Conservation (phyloP, 2,329 filamentous ascomycete species). For the Hypoxylon sp. region DNA sequence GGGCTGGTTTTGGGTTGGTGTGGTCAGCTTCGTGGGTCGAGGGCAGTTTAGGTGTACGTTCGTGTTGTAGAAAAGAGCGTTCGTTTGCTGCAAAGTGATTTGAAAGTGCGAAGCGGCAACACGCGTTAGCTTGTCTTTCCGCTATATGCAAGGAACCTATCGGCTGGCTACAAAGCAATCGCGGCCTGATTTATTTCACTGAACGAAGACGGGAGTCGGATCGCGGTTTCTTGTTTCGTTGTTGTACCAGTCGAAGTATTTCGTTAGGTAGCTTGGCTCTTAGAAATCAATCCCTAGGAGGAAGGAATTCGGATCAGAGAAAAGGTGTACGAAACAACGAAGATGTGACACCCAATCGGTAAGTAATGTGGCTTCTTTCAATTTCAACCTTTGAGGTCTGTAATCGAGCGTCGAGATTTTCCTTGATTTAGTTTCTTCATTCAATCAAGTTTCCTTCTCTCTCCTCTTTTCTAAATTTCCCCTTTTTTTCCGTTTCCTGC, state of each 20-base stretch:
- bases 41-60: slow-evolving; percentile 17
- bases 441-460: slow-evolving; percentile 10
- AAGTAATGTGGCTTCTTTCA: slow-evolving; percentile 15
- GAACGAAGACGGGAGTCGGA: slow-evolving; percentile 8
- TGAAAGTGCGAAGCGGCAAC: slow-evolving; percentile 23
- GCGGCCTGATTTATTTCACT: slow-evolving; percentile 7
- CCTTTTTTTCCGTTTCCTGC: slow-evolving; percentile 9
- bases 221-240: slow-evolving; percentile 21
- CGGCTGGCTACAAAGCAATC: slow-evolving; percentile 3
- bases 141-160: slow-evolving; percentile 34
- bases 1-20: no score
- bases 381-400: slow-evolving; percentile 1
- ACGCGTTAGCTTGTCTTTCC: slow-evolving; percentile 29
- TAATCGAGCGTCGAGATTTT: slow-evolving; percentile 34
- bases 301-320: slow-evolving; percentile 9
- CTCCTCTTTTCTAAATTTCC: slow-evolving; percentile 14
- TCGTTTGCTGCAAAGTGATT: slow-evolving; percentile 7
- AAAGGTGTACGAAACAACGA: slow-evolving; percentile 22
- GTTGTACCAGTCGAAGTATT: slow-evolving; percentile 26
- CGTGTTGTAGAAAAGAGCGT: no score
- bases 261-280: slow-evolving; percentile 7
- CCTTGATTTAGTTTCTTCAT: slow-evolving; percentile 10
- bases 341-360: slow-evolving; percentile 19
- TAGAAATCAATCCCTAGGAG: slow-evolving; percentile 8
- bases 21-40: slow-evolving; percentile 31